phyloP scores from a whole-genome alignment of 345 rosid genomes.

The Excoecaria agallocha region DNA sequence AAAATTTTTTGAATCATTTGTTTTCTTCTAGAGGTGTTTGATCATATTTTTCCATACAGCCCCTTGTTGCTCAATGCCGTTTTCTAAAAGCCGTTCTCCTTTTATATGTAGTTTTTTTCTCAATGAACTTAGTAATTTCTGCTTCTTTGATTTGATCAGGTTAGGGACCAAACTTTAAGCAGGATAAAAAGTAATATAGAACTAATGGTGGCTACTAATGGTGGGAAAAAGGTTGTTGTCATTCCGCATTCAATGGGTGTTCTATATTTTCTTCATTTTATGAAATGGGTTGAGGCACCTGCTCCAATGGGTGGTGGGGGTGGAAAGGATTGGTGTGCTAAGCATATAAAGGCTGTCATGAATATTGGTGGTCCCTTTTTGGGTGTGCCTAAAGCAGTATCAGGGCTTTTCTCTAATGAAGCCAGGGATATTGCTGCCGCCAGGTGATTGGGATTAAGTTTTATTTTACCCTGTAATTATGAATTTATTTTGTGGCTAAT shows the following conservation, averaged over 20 bases:
- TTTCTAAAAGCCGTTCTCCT: neutral
- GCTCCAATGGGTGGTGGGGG: slow-evolving; percentile 76
- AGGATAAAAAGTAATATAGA: slow-evolving; percentile 68
- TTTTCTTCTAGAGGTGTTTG: neutral
- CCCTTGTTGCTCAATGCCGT: neutral
- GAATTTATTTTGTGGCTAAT: neutral
- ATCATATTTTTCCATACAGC: neutral
- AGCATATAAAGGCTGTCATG: slow-evolving; percentile 63
- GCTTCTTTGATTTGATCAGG: slow-evolving; percentile 38
- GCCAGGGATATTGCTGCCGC: slow-evolving; percentile 60
- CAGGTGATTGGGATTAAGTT: slow-evolving; percentile 35
- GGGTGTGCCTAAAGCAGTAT: slow-evolving; percentile 63
- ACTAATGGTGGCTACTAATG: slow-evolving; percentile 63
- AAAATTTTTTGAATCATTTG: neutral
- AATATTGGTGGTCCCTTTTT: slow-evolving; percentile 73
- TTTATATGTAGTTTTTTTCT: neutral
- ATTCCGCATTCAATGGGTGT: slow-evolving; percentile 80
- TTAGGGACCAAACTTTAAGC: slow-evolving; percentile 59
- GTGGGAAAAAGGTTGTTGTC: slow-evolving; percentile 58
- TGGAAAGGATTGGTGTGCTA: slow-evolving; percentile 67
- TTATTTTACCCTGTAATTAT: neutral
- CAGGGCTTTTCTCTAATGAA: slow-evolving; percentile 58
- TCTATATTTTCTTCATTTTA: slow-evolving; percentile 67
- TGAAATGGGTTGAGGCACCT: slow-evolving; percentile 82
- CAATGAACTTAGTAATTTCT: slow-evolving; percentile 9